Evolutionary conservation across 2,329 filamentous ascomycete genomes (phyloP).

Genomic region (Alternaria sp.): DNA sequence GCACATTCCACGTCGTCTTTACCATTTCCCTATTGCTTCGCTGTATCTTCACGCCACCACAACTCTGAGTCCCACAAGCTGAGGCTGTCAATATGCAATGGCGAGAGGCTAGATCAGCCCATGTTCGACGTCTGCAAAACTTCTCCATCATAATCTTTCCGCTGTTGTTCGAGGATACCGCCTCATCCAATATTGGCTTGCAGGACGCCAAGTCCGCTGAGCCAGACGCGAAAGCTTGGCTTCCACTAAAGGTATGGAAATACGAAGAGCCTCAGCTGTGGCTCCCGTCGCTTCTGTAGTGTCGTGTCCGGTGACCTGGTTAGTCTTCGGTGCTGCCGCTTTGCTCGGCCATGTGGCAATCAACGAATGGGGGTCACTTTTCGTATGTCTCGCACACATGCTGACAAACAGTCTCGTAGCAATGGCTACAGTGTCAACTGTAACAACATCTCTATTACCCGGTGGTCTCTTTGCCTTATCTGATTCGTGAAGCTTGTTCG

Average conservation of each 20-base stretch:
- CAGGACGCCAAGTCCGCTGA: constrained; percentile 16
- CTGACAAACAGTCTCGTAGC: neutral
- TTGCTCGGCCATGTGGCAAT: neutral
- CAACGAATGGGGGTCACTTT: neutral
- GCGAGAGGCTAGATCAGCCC: neutral
- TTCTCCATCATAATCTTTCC: neutral
- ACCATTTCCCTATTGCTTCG: neutral
- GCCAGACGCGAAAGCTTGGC: constrained; percentile 8
- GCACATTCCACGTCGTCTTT: neutral
- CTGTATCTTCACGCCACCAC: neutral
- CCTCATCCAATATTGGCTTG: constrained; percentile 15
- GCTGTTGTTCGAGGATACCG: neutral
- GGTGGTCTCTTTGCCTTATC: too few species aligned
- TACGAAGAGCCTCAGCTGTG: constrained; percentile 11
- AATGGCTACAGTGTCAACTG: too few species aligned
- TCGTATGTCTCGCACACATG: neutral
- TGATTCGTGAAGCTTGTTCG: neutral
- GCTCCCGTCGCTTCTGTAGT: neutral
- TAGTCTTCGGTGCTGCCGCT: neutral
- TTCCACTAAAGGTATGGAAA: neutral
- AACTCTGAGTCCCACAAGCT: neutral
- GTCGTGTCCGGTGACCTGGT: constrained; percentile 8
- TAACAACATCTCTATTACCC: too few species aligned
- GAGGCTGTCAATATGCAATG: neutral
- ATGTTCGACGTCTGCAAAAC: neutral